A percentile compares a stretch with the other conserved stretches of the same genome.
Evolutionary conservation across 2,329 filamentous ascomycete species (phyloP).

Genomic region (Pseudogymnoascus sp.): DNA sequence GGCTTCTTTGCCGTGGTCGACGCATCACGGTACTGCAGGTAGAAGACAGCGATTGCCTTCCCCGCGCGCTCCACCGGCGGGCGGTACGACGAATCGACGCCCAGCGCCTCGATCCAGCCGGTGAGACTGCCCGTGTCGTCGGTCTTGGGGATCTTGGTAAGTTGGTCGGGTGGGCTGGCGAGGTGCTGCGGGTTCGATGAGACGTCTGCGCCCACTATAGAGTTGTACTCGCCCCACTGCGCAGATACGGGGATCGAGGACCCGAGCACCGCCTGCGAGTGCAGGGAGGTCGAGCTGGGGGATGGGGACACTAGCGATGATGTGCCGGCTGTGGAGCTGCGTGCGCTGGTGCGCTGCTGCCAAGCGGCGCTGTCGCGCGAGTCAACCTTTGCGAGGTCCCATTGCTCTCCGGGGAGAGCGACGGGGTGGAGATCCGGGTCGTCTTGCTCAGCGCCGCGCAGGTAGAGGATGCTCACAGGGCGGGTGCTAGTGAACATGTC

Average conservation of each 20-base stretch:
- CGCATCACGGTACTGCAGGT: slow-evolving; percentile 54
- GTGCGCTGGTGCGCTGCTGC: slow-evolving; percentile 42
- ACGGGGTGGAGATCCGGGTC: slow-evolving; percentile 76
- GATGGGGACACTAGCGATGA: slow-evolving; percentile 59
- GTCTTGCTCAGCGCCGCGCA: slow-evolving; percentile 68
- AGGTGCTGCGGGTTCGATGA: slow-evolving; percentile 34
- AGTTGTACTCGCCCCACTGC: slow-evolving; percentile 50
- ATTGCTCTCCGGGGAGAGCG: slow-evolving; percentile 56
- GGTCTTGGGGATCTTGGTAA: slow-evolving; percentile 47
- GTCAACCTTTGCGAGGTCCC: slow-evolving; percentile 48
- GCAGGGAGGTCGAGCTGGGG: slow-evolving; percentile 56
- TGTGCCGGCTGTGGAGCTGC: slow-evolving; percentile 47
- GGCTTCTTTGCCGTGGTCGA: slow-evolving; percentile 40
- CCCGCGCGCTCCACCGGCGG: slow-evolving; percentile 64
- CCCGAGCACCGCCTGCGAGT: slow-evolving; percentile 44
- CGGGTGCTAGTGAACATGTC: slow-evolving; percentile 85
- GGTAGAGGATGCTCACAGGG: slow-evolving; percentile 68
- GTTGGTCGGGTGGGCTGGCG: slow-evolving; percentile 41
- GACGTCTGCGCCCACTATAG: slow-evolving; percentile 42
- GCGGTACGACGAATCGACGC: slow-evolving; percentile 78
- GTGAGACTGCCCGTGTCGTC: slow-evolving; percentile 59
- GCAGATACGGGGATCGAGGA: slow-evolving; percentile 28
- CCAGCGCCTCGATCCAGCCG: slow-evolving; percentile 84
- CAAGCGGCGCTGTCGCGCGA: slow-evolving; percentile 26
- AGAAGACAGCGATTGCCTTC: slow-evolving; percentile 82